Base-by-base conservation (phyloP, 495 filamentous ascomycete genomes). In the Viridothelium virens region DNA sequence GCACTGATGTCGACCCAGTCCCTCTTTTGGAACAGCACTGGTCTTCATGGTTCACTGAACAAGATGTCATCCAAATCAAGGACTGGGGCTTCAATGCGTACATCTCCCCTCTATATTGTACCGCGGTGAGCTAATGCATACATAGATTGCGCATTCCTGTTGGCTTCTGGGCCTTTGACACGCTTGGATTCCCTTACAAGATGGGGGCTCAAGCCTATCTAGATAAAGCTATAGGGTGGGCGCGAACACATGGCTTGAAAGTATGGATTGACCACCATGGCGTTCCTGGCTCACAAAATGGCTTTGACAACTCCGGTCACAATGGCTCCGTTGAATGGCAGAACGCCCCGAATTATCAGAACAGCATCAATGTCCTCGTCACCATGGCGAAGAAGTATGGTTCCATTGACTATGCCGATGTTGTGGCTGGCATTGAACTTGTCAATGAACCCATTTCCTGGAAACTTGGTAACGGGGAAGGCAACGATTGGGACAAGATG, bases 141-240 rank as follows among this genome's bases (percentile, higher is more conserved):
- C 16, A 56, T 48, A 69, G 44, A 12, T 56, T 80, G 14, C 73
- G 77, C 7, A 81, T 80, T 61, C 78, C 78, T 1, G 73, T 78
- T 63, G 76, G 77, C 9, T 81, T 74, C 68, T 80, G 78, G 77
- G 77, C 78, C 5, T 79, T 72, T 62, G 72, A 78, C 53, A 77
- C 77, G 53, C 37, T 68, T 10, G 67, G 67, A 59, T 76, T 70
- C 3, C 75, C 72, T 4, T 80, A 77, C 62, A 71, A 72, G 47
- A 38, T 64, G 62, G 78, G 78, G 25, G 71, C 76, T 12, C 72
- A 75, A 44, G 70, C 62, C 2, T 79, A 77, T 66, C 74, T 80
- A 3, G 77, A 79, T 38, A 70, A 75, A 53, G 78, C 77, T 2
- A 74, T 80, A 33, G 70, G 65, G 7, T 80, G 78, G 78, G 78